phyloP scores from a whole-genome alignment of 2,329 filamentous ascomycete species.

The Rhytidhysteron rufulum region DNA sequence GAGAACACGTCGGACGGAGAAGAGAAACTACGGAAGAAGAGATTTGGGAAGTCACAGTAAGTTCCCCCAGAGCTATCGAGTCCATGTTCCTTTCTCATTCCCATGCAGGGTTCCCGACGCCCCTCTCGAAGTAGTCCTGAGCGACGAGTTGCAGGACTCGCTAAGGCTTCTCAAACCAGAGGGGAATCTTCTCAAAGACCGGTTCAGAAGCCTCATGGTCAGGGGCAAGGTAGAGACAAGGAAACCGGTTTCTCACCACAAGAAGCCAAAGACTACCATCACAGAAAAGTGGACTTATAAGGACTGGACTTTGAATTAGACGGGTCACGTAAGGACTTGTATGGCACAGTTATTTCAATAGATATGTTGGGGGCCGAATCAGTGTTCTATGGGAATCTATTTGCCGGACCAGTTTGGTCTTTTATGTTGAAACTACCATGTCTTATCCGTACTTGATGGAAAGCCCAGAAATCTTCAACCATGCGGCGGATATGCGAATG shows the following conservation, averaged over 20 bases:
- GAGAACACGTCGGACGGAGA: slow-evolving; percentile 34
- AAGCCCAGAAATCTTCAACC: too few species aligned
- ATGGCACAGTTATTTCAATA: too few species aligned
- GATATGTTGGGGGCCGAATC: too few species aligned
- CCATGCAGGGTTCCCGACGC: slow-evolving; percentile 69
- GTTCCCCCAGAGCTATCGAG: too few species aligned
- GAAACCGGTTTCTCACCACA: slow-evolving; percentile 72
- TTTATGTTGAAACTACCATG: too few species aligned
- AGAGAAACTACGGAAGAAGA: slow-evolving; percentile 59
- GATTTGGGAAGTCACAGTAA: slow-evolving; percentile 63
- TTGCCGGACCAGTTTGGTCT: too few species aligned
- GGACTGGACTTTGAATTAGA: slow-evolving; percentile 65
- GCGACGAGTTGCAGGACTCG: slow-evolving; percentile 49
- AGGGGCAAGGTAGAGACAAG: slow-evolving; percentile 85
- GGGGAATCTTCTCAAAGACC: slow-evolving; percentile 89
- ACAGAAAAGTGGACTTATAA: slow-evolving; percentile 99
- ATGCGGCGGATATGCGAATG: too few species aligned
- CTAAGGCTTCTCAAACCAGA: slow-evolving; percentile 68
- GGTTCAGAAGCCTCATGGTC: slow-evolving; percentile 84
- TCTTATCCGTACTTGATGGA: too few species aligned
- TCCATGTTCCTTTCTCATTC: too few species aligned
- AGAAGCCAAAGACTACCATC: slow-evolving; percentile 73
- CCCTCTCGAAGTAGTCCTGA: slow-evolving; percentile 46
- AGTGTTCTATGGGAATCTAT: too few species aligned
- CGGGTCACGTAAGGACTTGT: too few species aligned